Conservation (phyloP, 2,329 filamentous ascomycete genomes). For the Fusarium beomiforme region DNA sequence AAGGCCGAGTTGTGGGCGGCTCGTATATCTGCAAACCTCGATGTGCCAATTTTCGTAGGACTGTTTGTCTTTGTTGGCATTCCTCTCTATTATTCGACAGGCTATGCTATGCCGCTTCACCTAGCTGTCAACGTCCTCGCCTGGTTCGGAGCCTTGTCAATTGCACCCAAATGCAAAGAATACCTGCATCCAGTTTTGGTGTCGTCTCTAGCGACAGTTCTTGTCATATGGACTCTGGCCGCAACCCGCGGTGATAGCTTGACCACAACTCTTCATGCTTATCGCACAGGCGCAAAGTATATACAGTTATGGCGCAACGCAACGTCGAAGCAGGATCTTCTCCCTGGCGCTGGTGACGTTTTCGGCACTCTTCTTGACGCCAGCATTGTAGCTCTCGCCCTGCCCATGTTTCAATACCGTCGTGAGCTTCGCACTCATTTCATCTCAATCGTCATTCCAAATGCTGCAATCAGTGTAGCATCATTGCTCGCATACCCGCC, state of each 20-base stretch:
- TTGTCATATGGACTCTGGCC: conserved; percentile 64
- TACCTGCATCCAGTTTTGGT: conserved; percentile 68
- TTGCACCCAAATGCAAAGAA: conserved; percentile 60
- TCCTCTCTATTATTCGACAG: conserved; percentile 62
- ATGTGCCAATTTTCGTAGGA: conserved; percentile 55
- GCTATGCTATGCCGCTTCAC: conserved; percentile 63
- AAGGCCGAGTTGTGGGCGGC: conserved; percentile 62
- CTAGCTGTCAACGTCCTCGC: conserved; percentile 59
- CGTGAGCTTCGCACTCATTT: conserved; percentile 65
- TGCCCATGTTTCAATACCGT: conserved; percentile 70
- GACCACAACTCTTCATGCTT: conserved; percentile 53
- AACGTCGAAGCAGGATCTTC: conserved; percentile 19
- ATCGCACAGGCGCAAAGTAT: conserved; percentile 64
- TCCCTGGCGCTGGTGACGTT: conserved; percentile 66
- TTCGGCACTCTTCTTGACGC: conserved; percentile 66
- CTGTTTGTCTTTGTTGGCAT: conserved; percentile 63
- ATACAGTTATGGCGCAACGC: conserved; percentile 59
- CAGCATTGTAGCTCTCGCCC: conserved; percentile 66
- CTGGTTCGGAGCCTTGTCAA: conserved; percentile 60
- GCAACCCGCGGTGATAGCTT: conserved; percentile 55
- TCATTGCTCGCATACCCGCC: conserved; percentile 68
- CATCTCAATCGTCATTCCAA: conserved; percentile 63
- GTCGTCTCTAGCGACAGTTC: conserved; percentile 62
- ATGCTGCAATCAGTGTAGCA: conserved; percentile 59
- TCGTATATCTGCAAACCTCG: conserved; percentile 55